Evolutionary conservation across 441 rosid species (phyloP), one percentile per base, ranked within the genome.

Genomic region (Populus trichocarpa): DNA sequence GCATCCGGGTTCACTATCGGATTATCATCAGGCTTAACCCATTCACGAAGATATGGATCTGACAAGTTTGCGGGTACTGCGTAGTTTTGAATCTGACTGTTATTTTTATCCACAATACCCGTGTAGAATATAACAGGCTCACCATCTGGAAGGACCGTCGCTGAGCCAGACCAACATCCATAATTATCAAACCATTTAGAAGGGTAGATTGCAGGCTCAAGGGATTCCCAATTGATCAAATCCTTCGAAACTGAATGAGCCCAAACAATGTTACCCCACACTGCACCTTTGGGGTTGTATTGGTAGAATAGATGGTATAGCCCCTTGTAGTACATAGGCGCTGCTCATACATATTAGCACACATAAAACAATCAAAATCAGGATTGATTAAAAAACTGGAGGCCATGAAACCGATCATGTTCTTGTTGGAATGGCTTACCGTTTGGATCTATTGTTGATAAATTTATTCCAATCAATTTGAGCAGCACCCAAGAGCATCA

Each of bases 211-310:
- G 99, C 97, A 1, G 82, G 88, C 36, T 91, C 90, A 1, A 96
- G 88, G 2, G 94, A 84, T 67, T 76, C 59, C 99, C 98, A 96
- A 26, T 89, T 94, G 67, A 96, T 75, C 79, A 96, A 79, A 78
- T 96, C 99, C 71, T 70, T 91, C 0, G 99, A 96, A 0, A 92
- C 90, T 0, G 97, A 94, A 82, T 96, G 99, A 3, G 97, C 99
- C 99, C 99, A 96, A 0, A 96, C 88, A 6, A 94, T 94, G 81
- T 94, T 90, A 9, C 98, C 99, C 98, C 98, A 96, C 2, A 94
- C 96, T 4, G 96, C 88, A 20, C 96, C 32, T 3, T 28, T 4
- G 30, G 30, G 30, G 30, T 28, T 28, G 30, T 28, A 28, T 28
- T 28, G 30, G 90, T 38, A 96, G 83, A 96, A 96, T 0, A 96